Base-by-base conservation (phyloP, 148 eudicot genomes). In the Cornus suecica region DNA sequence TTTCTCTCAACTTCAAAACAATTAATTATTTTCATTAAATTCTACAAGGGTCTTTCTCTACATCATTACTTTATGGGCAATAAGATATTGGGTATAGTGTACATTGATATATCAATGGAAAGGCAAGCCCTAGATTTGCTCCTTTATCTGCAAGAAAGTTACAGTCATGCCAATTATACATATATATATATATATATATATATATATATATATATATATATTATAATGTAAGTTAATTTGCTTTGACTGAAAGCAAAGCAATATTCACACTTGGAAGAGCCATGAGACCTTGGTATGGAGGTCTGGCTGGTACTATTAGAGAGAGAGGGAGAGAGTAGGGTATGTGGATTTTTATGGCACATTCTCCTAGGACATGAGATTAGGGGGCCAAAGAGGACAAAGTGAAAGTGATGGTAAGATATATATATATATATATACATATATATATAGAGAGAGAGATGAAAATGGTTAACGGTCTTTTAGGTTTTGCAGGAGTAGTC, bases 401-500 rank as follows among this genome's bases (percentile, higher is more conserved):
- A 66, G 51, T 66, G 78, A 64, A 52, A 64, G 72, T 20, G 65
- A 71, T 77, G 75, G 71, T 71, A 64, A 70, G n/a, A n/a, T n/a
- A n/a, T n/a, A n/a, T n/a, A n/a, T n/a, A n/a, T n/a, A n/a, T n/a
- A n/a, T n/a, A n/a, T n/a, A n/a, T n/a, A n/a, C n/a, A n/a, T n/a
- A n/a, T n/a, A n/a, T n/a, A n/a, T n/a, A n/a, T n/a, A n/a, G n/a
- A n/a, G 48, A 70, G 11, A 42, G 66, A 75, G 45, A 70, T 42
- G 63, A 7, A 42, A 56, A 76, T 68, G 79, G 42, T 69, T 66
- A 75, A 54, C 65, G 71, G 71, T 66, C 78, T 30, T 73, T 63
- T 62, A 73, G 56, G 51, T 29, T 75, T 37, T 48, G 54, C 54
- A 48, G 54, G 54, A n/a, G n/a, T n/a, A n/a, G 1, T 48, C 20